Conservation (phyloP, 164 flowering plant genomes). For the Chimonanthus praecox region DNA sequence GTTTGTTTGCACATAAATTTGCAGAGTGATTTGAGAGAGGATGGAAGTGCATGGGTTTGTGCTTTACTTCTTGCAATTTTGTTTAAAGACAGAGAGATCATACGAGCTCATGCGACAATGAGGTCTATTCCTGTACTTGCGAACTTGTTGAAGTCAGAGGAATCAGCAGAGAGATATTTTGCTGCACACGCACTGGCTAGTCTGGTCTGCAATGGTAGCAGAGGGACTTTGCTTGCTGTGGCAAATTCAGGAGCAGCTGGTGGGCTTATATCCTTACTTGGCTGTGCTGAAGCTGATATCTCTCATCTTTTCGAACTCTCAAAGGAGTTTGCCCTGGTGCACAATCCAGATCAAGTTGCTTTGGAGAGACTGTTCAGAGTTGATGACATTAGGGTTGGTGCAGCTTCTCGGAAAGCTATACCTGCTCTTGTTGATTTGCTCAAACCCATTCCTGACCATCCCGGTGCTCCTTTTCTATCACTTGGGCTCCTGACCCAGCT, state of each 20-base stretch:
- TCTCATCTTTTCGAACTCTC: conserved; percentile 67
- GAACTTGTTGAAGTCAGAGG: conserved; percentile 81
- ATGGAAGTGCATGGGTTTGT: conserved; percentile 73
- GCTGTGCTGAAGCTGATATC: conserved; percentile 94
- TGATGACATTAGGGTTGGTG: conserved; percentile 93
- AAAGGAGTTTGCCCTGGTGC: conserved; percentile 67
- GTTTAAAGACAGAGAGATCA: conserved; percentile 95
- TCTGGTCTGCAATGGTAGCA: conserved; percentile 93
- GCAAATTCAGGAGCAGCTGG: conserved; percentile 94
- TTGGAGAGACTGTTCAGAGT: conserved; percentile 96
- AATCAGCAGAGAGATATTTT: conserved; percentile 80
- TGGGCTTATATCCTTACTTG: conserved; percentile 87
- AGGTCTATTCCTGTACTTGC: conserved; percentile 72
- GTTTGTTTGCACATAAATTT: conserved; percentile 5
- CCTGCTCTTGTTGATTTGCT: conserved; percentile 93
- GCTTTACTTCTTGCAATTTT: conserved; percentile 79
- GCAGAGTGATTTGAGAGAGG: conserved; percentile 77
- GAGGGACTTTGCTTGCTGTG: conserved; percentile 90
- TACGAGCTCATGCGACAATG: conserved; percentile 77
- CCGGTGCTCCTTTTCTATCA: conserved; percentile 92
- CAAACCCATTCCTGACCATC: conserved; percentile 97
- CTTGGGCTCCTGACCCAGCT: conserved; percentile 88
- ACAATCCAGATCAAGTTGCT: conserved; percentile 85
- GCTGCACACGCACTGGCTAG: conserved; percentile 95
- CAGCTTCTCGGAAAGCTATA: conserved; percentile 93